Conservation (phyloP, 2,329 filamentous ascomycete genomes). For the Phaeomoniella chlamydospora region DNA sequence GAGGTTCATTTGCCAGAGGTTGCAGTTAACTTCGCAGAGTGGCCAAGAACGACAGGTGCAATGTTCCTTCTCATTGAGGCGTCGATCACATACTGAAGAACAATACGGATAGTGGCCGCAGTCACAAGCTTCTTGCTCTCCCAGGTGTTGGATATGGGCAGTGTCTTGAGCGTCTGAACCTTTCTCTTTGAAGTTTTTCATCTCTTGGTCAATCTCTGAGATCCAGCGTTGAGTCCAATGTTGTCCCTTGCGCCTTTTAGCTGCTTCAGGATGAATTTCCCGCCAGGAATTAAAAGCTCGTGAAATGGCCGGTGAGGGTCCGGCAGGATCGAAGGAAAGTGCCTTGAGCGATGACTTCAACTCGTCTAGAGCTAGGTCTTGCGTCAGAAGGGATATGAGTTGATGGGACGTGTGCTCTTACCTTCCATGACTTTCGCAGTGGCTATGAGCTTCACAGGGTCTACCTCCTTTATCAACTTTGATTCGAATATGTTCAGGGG, state of each 20-base stretch:
- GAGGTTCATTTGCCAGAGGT: background rate
- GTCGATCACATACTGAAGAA: background rate
- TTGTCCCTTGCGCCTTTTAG: background rate
- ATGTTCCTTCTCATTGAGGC: background rate
- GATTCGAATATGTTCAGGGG: no score
- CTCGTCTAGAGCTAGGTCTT: no score
- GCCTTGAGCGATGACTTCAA: no score
- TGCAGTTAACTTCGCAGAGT: background rate
- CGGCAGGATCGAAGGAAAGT: no score
- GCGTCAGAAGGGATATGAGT: no score
- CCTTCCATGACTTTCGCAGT: no score
- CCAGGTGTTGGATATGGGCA: background rate
- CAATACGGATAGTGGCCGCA: background rate
- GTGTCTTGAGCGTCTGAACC: no score
- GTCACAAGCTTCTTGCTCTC: background rate
- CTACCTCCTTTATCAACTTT: no score
- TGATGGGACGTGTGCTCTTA: no score
- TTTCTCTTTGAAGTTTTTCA: background rate
- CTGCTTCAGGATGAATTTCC: background rate
- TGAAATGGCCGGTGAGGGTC: background rate
- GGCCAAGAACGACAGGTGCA: background rate
- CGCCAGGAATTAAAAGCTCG: background rate
- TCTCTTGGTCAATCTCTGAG: background rate
- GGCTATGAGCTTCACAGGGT: no score
- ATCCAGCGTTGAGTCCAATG: background rate